Conservation (phyloP, 2,329 filamentous ascomycete genomes). For the Paraphaeosphaeria minitans region DNA sequence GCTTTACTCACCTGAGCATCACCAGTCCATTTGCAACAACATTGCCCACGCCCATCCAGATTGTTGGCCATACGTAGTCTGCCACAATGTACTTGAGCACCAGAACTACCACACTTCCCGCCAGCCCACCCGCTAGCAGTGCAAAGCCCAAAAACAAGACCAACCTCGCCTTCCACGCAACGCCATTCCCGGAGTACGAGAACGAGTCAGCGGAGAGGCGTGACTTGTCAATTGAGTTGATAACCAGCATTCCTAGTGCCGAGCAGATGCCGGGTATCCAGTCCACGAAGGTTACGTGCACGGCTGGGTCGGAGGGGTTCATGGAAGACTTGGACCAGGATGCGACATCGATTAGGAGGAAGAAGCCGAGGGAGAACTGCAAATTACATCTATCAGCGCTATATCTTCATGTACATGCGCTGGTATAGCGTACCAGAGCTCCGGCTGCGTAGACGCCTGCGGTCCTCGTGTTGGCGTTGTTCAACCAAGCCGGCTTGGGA, state of each 20-base stretch:
- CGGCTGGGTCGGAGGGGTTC: slow-evolving; percentile 60
- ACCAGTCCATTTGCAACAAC: slow-evolving; percentile 68
- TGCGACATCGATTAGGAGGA: slow-evolving; percentile 70
- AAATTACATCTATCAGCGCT: slow-evolving; percentile 6
- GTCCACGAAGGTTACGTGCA: slow-evolving; percentile 72
- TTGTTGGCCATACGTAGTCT: slow-evolving; percentile 63
- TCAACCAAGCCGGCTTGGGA: slow-evolving; percentile 69
- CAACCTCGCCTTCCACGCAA: slow-evolving; percentile 72
- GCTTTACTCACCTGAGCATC: slow-evolving; percentile 64
- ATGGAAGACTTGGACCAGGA: slow-evolving; percentile 65
- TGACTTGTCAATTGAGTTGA: slow-evolving; percentile 74
- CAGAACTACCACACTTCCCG: slow-evolving; percentile 69
- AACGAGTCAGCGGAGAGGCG: slow-evolving; percentile 67
- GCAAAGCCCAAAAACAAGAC: slow-evolving; percentile 73
- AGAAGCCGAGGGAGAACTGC: slow-evolving; percentile 72
- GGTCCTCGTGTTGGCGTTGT: slow-evolving; percentile 66
- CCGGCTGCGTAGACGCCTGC: slow-evolving; percentile 70
- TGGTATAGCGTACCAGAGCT: slow-evolving; percentile 60
- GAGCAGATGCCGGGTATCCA: slow-evolving; percentile 75
- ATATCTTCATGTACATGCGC: not conserved
- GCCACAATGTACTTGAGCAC: slow-evolving; percentile 70
- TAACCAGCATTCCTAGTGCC: slow-evolving; percentile 71
- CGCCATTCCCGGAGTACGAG: slow-evolving; percentile 67
- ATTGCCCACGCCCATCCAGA: slow-evolving; percentile 72
- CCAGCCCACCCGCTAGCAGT: slow-evolving; percentile 69